These are phyloP conservation scores for Pezicula rhizophila DNA, from an alignment of 2,329 filamentous ascomycete genomes.

Conservation along the genomic window DNA sequence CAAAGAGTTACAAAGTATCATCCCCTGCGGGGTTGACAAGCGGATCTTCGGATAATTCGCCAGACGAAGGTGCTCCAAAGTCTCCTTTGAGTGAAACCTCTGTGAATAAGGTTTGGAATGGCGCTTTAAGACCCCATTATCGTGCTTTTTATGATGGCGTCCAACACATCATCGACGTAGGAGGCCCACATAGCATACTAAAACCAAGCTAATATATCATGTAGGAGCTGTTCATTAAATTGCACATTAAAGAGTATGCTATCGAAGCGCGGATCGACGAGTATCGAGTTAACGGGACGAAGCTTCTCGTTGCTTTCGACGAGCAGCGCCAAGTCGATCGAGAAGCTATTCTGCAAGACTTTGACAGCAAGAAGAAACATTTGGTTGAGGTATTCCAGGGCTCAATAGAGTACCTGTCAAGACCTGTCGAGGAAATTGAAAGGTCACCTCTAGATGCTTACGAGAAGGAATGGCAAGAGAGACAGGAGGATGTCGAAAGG, in stretches of 20 bases:
- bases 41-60: constrained; percentile 10
- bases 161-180: constrained; percentile 26
- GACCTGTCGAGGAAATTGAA: constrained; percentile 11
- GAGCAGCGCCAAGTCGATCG: constrained; percentile 8
- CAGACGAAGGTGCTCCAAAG: constrained; percentile 3
- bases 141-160: constrained; percentile 16
- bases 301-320: constrained; percentile 16
- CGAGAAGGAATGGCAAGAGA: constrained; percentile 20
- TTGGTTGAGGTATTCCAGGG: constrained; percentile 15
- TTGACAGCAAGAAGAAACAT: constrained; percentile 15
- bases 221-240: constrained; percentile 24
- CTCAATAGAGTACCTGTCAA: constrained; percentile 10
- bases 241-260: constrained; percentile 22
- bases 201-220: constrained; percentile 11
- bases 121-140: constrained; percentile 25
- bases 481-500: constrained; percentile 17
- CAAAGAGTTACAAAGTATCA: constrained; percentile 1
- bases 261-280: constrained; percentile 22
- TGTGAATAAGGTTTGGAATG: constrained; percentile 18
- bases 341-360: constrained; percentile 11
- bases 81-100: background rate
- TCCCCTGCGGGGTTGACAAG: constrained; percentile 11
- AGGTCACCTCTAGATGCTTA: constrained; percentile 9
- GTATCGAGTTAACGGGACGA: constrained; percentile 22
- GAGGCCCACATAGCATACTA: constrained; percentile 1